Evolutionary conservation across 768 basidiomycete species (phyloP), one percentile per base, ranked within the genome.

Genomic region (Lentinula aciculospora): DNA sequence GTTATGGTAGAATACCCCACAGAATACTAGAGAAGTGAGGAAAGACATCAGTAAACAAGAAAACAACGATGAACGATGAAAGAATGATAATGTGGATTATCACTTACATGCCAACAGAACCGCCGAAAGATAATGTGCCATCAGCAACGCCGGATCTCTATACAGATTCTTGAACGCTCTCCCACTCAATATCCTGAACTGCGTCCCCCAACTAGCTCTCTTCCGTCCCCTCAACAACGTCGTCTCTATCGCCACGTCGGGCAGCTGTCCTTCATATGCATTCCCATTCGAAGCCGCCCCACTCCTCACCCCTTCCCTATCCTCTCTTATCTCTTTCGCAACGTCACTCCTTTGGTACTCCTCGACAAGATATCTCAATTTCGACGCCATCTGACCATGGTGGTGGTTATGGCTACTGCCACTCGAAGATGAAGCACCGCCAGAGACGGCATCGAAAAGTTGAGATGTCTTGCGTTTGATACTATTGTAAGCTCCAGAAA

Each of bases 141-240:
- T 80, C 76, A 99, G 79, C 56, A 99, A 71, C 48, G 94, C 88
- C 0, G 96, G 96, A 66, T 99, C 94, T 25, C 96, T 80, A 69
- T 99, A 98, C 59, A 99, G 71, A 67, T 98, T 98, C 81, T 98
- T 98, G 80, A 99, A 98, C 21, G 96, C 94, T 58, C 97, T 74
- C 25, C 95, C 95, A 68, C 94, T 97, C 68, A 99, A 73, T 57
- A 98, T 95, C 68, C 83, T 81, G 67, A 99, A 98, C 74, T 99
- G 97, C 17, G 89, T 95, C 42, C 77, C 78, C 83, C 86, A 94
- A 61, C 82, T 88, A 6, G 96, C 97, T 56, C 93, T 81, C 70
- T 88, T 85, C 63, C 86, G 74, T 15, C 88, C 88, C 51, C 87
- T 72, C 66, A 94, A 69, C 58, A 90, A 65, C 51, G 78, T 73